Base-by-base conservation (phyloP, 306 rosid genomes). In the Ceratonia siliqua region DNA sequence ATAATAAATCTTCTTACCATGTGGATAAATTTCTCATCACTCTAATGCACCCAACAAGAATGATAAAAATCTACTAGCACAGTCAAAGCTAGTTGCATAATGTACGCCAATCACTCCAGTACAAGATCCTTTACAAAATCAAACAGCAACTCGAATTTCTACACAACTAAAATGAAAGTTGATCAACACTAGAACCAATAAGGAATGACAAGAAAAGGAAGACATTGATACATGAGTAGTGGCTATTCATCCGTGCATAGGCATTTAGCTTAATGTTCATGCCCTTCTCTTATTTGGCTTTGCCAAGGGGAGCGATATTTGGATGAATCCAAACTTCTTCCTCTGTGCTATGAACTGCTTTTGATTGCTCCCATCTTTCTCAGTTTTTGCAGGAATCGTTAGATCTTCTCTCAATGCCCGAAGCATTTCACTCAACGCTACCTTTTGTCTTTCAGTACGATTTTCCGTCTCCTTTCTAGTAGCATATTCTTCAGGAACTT, bases 341-440 rank as follows among this genome's bases (percentile, higher is more conserved):
- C 89, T 93, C 52, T 87, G 90, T 38, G 84, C 25, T 21, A 70
- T 6, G 50, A 56, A 77, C 69, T 82, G 89, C 85, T 86, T 89
- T 57, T 79, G 91, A 24, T 84, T 70, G 59, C 55, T 71, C 54
- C 62, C 87, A 46, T 83, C 88, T 70, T 83, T 87, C 80, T 89
- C 97, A 24, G 74, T 56, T 62, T 61, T 85, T 3, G 90, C 48
- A 54, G 91, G 83, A 49, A 85, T 77, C 41, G 85, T 76, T 68
- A 75, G 77, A 70, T 93, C 90, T 66, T 80, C 89, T 77, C 88
- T 90, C 72, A 90, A 57, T 27, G 92, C 89, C 82, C 62, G 85
- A 76, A 93, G 95, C 98, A 93, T 93, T 68, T 93, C 91, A 68
- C 95, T 89, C 88, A 93, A 39, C 24, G 93, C 97, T 58, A 90